These are phyloP conservation scores for Pleurotus djamor DNA, from an alignment of 768 basidiomycete species.

Conservation along the genomic window DNA sequence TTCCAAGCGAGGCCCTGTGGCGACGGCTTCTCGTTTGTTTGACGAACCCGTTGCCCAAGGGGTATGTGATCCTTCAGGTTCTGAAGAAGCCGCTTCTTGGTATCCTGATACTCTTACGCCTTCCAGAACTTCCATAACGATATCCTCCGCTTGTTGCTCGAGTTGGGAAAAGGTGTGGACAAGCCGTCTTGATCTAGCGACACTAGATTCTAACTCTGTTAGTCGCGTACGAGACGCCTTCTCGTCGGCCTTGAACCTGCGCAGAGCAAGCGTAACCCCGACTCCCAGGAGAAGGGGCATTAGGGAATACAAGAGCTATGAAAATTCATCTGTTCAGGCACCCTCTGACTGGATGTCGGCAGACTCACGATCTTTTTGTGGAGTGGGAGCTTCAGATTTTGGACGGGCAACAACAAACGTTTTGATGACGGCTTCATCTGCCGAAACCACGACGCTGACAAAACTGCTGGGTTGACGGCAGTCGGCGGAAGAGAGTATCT, in stretches of 20 bases:
- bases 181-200: constrained; percentile 21
- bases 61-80: neutral
- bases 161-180: neutral
- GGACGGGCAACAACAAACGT: constrained; percentile 8
- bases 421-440: constrained; percentile 2
- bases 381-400: constrained; percentile 4
- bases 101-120: constrained; percentile 23
- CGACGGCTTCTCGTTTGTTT: neutral
- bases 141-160: neutral
- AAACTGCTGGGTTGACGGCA: neutral
- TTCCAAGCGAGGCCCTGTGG: neutral
- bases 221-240: neutral
- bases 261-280: neutral
- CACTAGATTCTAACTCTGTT: neutral
- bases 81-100: constrained; percentile 10
- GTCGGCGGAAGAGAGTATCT: constrained; percentile 3
- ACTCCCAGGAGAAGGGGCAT: neutral
- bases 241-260: constrained; percentile 4
- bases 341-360: neutral
- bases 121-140: constrained; percentile 5
- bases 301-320: neutral
- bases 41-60: constrained; percentile 5
- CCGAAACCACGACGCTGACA: constrained; percentile 2
- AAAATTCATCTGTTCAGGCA: neutral
- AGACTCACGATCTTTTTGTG: constrained; percentile 3